These are phyloP conservation scores for Elsinoe arachidis DNA, from an alignment of 2,329 filamentous ascomycete species.

Conservation along the genomic window DNA sequence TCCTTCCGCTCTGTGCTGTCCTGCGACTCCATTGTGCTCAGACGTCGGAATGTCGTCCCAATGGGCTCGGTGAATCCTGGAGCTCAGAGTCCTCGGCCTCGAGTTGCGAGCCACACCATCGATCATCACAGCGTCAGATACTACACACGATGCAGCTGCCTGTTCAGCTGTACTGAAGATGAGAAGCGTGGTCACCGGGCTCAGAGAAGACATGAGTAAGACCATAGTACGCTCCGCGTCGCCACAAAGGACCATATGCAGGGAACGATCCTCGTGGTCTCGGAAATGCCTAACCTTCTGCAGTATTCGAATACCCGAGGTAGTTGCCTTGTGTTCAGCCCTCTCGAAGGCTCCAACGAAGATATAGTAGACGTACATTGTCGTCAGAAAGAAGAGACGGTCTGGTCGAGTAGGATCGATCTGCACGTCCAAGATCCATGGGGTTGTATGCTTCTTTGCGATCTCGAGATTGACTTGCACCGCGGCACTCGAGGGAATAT, in stretches of 20 bases:
- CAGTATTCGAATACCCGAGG: slow-evolving; percentile 30
- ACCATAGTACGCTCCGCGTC: slow-evolving; percentile 29
- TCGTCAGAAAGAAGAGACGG: slow-evolving; percentile 53
- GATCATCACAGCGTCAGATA: slow-evolving; percentile 25
- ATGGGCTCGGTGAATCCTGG: slow-evolving; percentile 12
- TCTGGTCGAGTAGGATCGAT: slow-evolving; percentile 38
- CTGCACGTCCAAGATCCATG: slow-evolving; percentile 52
- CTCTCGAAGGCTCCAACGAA: slow-evolving; percentile 28
- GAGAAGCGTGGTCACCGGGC: slow-evolving; percentile 26
- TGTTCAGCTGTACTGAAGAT: slow-evolving; percentile 18
- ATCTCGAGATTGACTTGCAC: slow-evolving; percentile 23
- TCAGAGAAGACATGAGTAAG: slow-evolving; percentile 27
- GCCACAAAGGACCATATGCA: slow-evolving; percentile 30
- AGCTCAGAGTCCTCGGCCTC: not conserved
- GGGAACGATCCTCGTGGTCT: slow-evolving; percentile 43
- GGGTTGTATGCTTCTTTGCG: slow-evolving; percentile 18
- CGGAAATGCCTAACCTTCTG: slow-evolving; percentile 48
- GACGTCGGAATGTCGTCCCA: not conserved
- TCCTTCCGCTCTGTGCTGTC: not conserved
- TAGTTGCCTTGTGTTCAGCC: not conserved
- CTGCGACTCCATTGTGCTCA: slow-evolving; percentile 3
- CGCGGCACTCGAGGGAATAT: slow-evolving; percentile 24
- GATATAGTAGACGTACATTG: slow-evolving; percentile 40
- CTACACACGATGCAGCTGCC: slow-evolving; percentile 16
- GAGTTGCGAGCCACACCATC: slow-evolving; percentile 15